Base-by-base conservation (phyloP, 2,329 filamentous ascomycete genomes). In the Xylariaceae sp. region DNA sequence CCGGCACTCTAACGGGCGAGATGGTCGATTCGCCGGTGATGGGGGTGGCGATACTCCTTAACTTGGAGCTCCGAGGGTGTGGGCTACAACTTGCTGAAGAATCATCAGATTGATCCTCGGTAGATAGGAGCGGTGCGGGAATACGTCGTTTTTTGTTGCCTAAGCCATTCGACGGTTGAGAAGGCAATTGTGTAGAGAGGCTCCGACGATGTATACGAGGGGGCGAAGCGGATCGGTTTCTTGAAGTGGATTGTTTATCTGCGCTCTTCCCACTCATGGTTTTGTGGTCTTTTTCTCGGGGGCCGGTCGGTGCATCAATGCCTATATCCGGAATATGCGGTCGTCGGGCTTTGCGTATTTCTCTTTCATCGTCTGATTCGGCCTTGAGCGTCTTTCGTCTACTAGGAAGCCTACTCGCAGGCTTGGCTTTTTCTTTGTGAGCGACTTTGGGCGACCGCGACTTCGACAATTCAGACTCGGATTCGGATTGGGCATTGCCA, bases 51-150 rank as follows among this genome's bases (percentile, higher is more conserved):
- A 84, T 70, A 60, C 74, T 79, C 46, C 80, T 79, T 50, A 82
- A 65, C 59, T 81, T 83, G 43, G 81, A 80, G 61, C 76, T 80
- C 57, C 81, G 79, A 57, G 80, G 78, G 56, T 81, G 78, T 7
- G 81, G 80, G 61, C 80, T 83, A 39, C 76, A 81, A 64, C 81
- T 81, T 19, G 76, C 77, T 45, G 83, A 82, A 45, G 85, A 84
- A 60, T 86, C 79, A 67, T 88, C 86, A 0, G 85, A 88, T 54
- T 84, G 80, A 58, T 87, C 86, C 57, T 85, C 83, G 29, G 78
- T 80, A 7, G 83, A 76, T 50, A 81, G 77, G 49, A 87, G 74
- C 8, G 84, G 83, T 5, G 80, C 78, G 6, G 84, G 82, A 29
- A 81, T 68, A 45, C 78, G 81, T 69, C 78, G 81, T 69, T 85